Percentiles rank a stretch among this genome's conserved stretches.
phyloP scores from a whole-genome alignment of 2,329 filamentous ascomycete species.

The Sarocladium brachiariae region DNA sequence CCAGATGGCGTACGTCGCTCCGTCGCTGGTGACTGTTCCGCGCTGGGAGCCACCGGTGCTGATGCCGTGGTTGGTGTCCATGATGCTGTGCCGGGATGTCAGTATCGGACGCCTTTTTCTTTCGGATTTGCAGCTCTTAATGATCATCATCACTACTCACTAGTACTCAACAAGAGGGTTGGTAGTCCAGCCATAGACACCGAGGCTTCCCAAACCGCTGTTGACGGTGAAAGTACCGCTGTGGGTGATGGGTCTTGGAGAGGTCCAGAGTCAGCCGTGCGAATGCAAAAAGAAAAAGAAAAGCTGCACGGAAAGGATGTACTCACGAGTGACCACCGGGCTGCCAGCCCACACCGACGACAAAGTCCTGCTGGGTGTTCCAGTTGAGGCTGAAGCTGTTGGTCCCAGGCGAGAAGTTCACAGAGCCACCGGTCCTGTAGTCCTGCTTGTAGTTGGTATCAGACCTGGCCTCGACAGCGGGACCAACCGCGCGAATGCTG shows the following conservation, averaged over 20 bases:
- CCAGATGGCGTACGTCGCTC: slow-evolving; percentile 31
- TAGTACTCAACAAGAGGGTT: slow-evolving; percentile 28
- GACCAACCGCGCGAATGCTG: slow-evolving; percentile 3
- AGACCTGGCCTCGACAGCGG: neutral
- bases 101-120: no score
- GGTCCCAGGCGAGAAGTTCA: slow-evolving; percentile 12
- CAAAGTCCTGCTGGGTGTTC: slow-evolving; percentile 14
- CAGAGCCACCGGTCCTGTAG: slow-evolving; percentile 14
- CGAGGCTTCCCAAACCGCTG: slow-evolving; percentile 20
- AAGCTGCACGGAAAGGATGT: neutral
- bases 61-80: slow-evolving; percentile 5
- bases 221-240: slow-evolving; percentile 12
- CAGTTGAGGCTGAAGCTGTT: slow-evolving; percentile 14
- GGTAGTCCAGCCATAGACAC: slow-evolving; percentile 28
- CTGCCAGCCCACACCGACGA: slow-evolving; percentile 14
- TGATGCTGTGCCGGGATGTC: no score
- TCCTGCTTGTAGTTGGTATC: slow-evolving; percentile 15
- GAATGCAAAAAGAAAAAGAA: neutral
- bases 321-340: slow-evolving; percentile 10
- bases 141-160: slow-evolving; percentile 10
- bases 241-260: neutral
- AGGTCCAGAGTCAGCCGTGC: neutral
- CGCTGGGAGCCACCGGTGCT: slow-evolving; percentile 21
- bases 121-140: no score
- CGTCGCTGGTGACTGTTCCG: slow-evolving; percentile 30